Base-by-base conservation (phyloP, 345 rosid genomes). In the Barbarea vulgaris region DNA sequence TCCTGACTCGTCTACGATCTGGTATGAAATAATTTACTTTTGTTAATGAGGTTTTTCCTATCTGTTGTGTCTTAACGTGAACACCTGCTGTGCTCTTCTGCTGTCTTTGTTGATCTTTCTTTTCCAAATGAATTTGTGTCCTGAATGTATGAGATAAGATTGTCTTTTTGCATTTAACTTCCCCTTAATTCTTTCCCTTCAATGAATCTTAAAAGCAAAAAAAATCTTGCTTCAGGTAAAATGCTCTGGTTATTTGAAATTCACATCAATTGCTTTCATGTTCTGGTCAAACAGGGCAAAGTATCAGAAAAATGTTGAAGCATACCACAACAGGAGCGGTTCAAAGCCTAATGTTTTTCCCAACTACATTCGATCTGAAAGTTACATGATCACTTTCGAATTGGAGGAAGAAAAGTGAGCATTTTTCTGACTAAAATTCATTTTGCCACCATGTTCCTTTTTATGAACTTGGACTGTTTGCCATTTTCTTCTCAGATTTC, bases 1-100 rank as follows among this genome's bases (percentile, higher is more conserved):
- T 86, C 97, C 96, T 55, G 99, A 95, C 85, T 92, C 98, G 64
- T 92, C 99, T 83, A 95, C 96, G 7, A 90, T 95, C 85, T 95
- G 99, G 99, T 95, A 92, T 82, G 93, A 67, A 55, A 84, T 60
- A 68, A 3, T 74, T 64, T 47, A 53, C 30, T 36, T 47, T 72
- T 52, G 37, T 66, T 39, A 3, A 64, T 22, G 36, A 28, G 47
- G 27, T 39, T 61, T 61, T 37, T 12, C 50, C 2, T 34, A 22
- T 42, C 6, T 55, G 9, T 18, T 47, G 31, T 50, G 52, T 60
- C 58, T 28, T 12, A 59, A 12, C 18, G 28, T 59, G 50, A 69
- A 48, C 47, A 51, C 62, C 37, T 44, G 21, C 18, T 59, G 60
- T 12, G 17, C 21, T 51, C 7, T 17, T 31, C 17, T 27, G 4